Evolutionary conservation across 2,329 filamentous ascomycete genomes (phyloP).

Genomic region (Colletotrichum navitas): DNA sequence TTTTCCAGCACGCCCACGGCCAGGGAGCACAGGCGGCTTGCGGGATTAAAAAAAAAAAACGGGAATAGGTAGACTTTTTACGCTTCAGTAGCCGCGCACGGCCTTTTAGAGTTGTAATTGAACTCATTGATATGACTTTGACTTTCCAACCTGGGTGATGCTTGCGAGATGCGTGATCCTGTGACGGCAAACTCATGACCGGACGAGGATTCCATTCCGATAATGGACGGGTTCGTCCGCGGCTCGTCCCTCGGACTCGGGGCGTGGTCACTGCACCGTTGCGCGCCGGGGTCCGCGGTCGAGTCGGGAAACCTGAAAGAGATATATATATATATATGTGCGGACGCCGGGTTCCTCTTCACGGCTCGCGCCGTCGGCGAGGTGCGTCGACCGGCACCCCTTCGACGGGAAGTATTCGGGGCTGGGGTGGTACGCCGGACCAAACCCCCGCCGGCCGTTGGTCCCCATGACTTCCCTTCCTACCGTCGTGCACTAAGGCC

Average conservation of each 20-base stretch:
- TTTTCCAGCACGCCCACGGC: neutral
- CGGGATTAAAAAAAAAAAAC: neutral
- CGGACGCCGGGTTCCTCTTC: neutral
- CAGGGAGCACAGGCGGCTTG: neutral
- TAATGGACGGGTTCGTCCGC: neutral
- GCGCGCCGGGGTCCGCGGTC: neutral
- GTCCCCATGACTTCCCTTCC: too few relatives aligned
- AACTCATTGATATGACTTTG: conserved; percentile 4
- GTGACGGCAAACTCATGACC: neutral
- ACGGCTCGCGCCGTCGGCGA: neutral
- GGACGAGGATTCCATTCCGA: neutral
- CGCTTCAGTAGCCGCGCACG: conserved; percentile 28
- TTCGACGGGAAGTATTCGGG: neutral
- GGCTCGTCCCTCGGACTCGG: neutral
- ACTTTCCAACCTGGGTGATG: neutral
- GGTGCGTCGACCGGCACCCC: neutral
- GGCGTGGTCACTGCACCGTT: neutral
- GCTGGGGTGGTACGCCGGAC: neutral
- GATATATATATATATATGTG: neutral
- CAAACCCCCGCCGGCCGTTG: neutral
- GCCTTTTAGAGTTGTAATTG: conserved; percentile 22
- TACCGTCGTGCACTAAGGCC: neutral
- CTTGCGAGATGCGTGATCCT: neutral
- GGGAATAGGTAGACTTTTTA: conserved; percentile 13
- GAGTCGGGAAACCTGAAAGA: neutral